Evolutionary conservation across 1,284 basidiomycete species (phyloP).

Genomic region (Leccinum pachyderme): DNA sequence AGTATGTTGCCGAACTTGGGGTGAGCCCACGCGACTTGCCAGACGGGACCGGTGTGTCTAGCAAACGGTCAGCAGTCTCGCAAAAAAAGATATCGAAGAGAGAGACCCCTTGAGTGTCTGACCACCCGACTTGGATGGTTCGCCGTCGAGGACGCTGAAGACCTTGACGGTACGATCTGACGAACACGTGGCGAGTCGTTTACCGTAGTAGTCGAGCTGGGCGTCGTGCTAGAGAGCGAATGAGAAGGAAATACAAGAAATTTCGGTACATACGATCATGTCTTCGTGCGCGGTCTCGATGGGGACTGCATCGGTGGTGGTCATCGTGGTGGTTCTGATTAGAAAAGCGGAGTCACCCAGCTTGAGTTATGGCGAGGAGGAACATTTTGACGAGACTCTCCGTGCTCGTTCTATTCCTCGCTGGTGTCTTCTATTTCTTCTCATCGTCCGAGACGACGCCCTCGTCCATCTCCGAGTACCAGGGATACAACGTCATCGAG

Average conservation of each 20-base stretch:
- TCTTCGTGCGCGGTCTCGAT: conserved; percentile 94
- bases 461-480: conserved; percentile 23
- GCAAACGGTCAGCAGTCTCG: background rate
- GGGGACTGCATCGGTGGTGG: conserved; percentile 65
- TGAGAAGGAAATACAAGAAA: background rate
- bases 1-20: conserved; percentile 96
- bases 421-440: conserved; percentile 15
- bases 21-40: conserved; percentile 99
- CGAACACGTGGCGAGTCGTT: conserved; percentile 94
- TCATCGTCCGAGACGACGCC: conserved; percentile 11
- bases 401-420: conserved; percentile 18
- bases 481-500: conserved; percentile 72
- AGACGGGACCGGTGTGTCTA: conserved; percentile 95
- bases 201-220: conserved; percentile 97
- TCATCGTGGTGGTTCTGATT: conserved; percentile 19
- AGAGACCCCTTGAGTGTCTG: conserved; percentile 85
- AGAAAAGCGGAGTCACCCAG: background rate
- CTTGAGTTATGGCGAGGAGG: conserved; percentile 24
- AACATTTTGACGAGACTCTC: conserved; percentile 19
- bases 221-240: conserved; percentile 71
- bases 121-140: conserved; percentile 63
- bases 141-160: conserved; percentile 92
- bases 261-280: conserved; percentile 74
- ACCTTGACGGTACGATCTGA: conserved; percentile 95
- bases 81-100: too few species aligned